A percentile compares a stretch with the other conserved stretches of the same genome.
These are phyloP conservation scores for Epichloe coenophiala DNA, from an alignment of 2,329 filamentous ascomycete genomes.

Conservation along the genomic window DNA sequence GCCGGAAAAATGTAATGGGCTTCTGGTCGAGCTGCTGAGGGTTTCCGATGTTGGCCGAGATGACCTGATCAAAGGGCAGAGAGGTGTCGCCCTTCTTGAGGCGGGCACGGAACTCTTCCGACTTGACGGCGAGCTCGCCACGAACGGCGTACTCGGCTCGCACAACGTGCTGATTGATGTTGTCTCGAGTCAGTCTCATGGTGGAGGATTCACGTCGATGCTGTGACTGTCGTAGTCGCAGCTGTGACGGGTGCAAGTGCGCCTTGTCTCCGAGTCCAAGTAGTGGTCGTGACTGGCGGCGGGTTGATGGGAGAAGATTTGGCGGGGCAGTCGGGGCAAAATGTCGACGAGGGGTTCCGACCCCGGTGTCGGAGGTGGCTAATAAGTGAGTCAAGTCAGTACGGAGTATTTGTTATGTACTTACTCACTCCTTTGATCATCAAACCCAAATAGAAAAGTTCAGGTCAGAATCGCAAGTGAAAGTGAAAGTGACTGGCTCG, in stretches of 20 bases:
- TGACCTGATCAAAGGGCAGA: slow-evolving; percentile 80
- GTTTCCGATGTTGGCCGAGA: slow-evolving; percentile 98
- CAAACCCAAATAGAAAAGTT: too few relatives aligned
- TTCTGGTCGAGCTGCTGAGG: slow-evolving; percentile 98
- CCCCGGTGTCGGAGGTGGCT: neutral
- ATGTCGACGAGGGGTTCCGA: neutral
- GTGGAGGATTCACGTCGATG: slow-evolving; percentile 21
- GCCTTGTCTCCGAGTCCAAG: neutral
- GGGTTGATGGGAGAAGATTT: slow-evolving; percentile 3
- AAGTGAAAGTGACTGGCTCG: too few relatives aligned
- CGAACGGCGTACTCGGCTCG: slow-evolving; percentile 92
- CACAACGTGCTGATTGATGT: slow-evolving; percentile 84
- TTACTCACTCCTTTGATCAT: too few relatives aligned
- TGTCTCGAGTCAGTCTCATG: slow-evolving; percentile 55
- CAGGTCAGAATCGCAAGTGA: too few relatives aligned
- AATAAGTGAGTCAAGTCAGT: neutral
- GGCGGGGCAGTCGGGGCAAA: slow-evolving; percentile 5
- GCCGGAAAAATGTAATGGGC: slow-evolving; percentile 97
- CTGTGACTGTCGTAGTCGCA: slow-evolving; percentile 10
- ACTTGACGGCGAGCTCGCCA: slow-evolving; percentile 86
- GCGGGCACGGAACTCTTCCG: slow-evolving; percentile 74
- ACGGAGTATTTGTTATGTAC: neutral
- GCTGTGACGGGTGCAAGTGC: slow-evolving; percentile 1
- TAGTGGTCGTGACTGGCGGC: neutral
- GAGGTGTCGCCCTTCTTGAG: slow-evolving; percentile 43